Evolutionary conservation across 1,139 yeast genomes (phyloP).

Genomic region (Sugiyamaella grinbergsii): DNA sequence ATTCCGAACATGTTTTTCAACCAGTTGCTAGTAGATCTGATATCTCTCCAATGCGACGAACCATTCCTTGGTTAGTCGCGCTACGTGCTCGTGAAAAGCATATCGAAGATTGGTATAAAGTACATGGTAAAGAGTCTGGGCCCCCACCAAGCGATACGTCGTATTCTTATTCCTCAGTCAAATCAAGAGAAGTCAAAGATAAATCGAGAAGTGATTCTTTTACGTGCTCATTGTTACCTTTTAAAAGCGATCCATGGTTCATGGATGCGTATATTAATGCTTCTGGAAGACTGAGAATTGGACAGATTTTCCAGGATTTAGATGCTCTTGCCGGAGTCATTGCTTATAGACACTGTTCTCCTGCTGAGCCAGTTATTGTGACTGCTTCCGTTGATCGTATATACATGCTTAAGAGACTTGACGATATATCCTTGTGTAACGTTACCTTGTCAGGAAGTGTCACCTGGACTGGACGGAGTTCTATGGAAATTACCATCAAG

Average conservation of each 20-base stretch:
- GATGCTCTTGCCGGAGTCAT: conserved; percentile 89
- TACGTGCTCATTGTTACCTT: conserved; percentile 71
- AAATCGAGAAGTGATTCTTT: conserved; percentile 77
- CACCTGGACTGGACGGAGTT: conserved; percentile 91
- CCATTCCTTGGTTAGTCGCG: conserved; percentile 80
- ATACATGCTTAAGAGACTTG: conserved; percentile 82
- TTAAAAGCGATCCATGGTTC: conserved; percentile 78
- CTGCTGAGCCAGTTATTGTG: conserved; percentile 90
- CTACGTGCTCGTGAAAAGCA: conserved; percentile 72
- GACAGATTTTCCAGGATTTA: conserved; percentile 87
- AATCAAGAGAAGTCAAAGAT: conserved; percentile 67
- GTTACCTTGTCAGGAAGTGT: conserved; percentile 84
- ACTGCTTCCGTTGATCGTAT: conserved; percentile 94
- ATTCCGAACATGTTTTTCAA: conserved; percentile 36
- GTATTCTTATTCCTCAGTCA: conserved; percentile 57
- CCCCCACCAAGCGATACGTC: conserved; percentile 71
- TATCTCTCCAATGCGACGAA: conserved; percentile 43
- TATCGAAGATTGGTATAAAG: conserved; percentile 56
- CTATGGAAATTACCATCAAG: conserved; percentile 92
- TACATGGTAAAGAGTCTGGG: conserved; percentile 44
- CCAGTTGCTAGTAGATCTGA: conserved; percentile 41
- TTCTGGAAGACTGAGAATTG: conserved; percentile 83
- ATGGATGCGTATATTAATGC: conserved; percentile 89
- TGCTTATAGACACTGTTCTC: conserved; percentile 82
- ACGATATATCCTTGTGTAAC: conserved; percentile 72